Base-by-base conservation (phyloP, 2,329 filamentous ascomycete species). In the Alternaria ethzedia region DNA sequence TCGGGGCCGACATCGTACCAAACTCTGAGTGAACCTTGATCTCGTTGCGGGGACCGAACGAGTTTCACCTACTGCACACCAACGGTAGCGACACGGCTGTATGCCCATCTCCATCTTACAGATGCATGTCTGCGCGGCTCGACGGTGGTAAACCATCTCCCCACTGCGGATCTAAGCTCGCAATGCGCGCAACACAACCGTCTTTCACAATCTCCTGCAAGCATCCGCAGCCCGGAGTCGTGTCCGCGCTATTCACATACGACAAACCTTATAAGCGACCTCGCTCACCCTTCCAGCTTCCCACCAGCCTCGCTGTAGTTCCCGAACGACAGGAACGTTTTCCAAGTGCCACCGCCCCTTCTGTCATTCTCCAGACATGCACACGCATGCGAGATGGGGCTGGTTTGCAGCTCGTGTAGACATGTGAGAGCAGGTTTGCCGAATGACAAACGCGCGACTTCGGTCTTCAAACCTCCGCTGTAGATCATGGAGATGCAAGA, bases 1-100 rank as follows among this genome's bases (percentile, higher is more conserved):
- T 46, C 59, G 51, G 57, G 32, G 8, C 44, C 23, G 36, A 59
- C n/a, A 54, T 63, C 57, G 56, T 57, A 57, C 57, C 63, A 58
- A 61, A 61, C 54, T 56, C 26, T 52, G 8, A 28, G n/a, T 32
- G 54, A 57, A 57, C 57, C 51, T 20, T 64, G 21, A 49, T 41
- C 58, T 60, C 12, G 36, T 21, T 11, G 36, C 47, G 26, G 36
- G 23, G 20, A 36, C 36, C 13, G 28, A 52, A 36, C 20, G 12
- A 25, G 49, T 41, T 52, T 46, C 55, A 57, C 43, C 51, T 41
- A 41, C 36, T 41, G 36, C 36, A 41, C 36, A 41, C 21, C 47
- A 49, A 25, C 49, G 13, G 20, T 15, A 17, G 30, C 15, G 49
- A 41, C 30, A 25, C 49, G 20, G 20, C 28, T 41, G 30, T 25